These are phyloP conservation scores for Aspergillus cristatus DNA, from an alignment of 495 filamentous ascomycete genomes.

Conservation along the genomic window DNA sequence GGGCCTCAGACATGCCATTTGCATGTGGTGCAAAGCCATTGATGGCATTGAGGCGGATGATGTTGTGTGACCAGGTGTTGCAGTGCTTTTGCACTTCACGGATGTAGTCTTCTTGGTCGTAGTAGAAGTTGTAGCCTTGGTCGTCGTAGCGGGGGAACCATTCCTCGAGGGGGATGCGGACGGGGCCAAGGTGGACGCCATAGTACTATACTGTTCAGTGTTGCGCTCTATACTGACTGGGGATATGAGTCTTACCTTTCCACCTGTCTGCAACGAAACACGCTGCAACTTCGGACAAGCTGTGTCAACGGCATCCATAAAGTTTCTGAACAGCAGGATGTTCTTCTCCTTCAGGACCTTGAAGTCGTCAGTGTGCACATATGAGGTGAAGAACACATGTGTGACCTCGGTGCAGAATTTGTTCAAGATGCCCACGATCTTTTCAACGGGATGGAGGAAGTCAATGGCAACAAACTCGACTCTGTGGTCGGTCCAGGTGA, in stretches of 20 bases:
- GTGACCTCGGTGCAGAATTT: slow-evolving; percentile 15
- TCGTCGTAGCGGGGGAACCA: slow-evolving; percentile 15
- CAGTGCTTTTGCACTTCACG: slow-evolving; percentile 7
- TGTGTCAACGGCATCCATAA: slow-evolving; percentile 15
- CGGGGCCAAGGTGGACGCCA: slow-evolving; percentile 20
- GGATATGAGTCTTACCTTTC: slow-evolving; percentile 11
- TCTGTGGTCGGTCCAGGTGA: slow-evolving; percentile 11
- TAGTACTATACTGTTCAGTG: slow-evolving; percentile 16
- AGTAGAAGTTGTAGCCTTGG: slow-evolving; percentile 25
- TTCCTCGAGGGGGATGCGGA: slow-evolving; percentile 17
- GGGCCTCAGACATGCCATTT: slow-evolving; percentile 22
- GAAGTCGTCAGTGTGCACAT: slow-evolving; percentile 25
- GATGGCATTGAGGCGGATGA: slow-evolving; percentile 23
- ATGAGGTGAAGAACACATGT: slow-evolving; percentile 21
- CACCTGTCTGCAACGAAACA: slow-evolving; percentile 18
- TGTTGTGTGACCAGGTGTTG: slow-evolving; percentile 19
- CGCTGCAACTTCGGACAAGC: slow-evolving; percentile 10
- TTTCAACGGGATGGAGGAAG: slow-evolving; percentile 8
- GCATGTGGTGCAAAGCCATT: slow-evolving; percentile 16
- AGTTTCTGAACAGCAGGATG: slow-evolving; percentile 20
- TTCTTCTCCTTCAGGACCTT: slow-evolving; percentile 11
- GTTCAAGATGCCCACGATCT: slow-evolving; percentile 5
- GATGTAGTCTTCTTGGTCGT: slow-evolving; percentile 23
- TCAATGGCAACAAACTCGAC: slow-evolving; percentile 16
- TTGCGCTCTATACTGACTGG: too few relatives aligned